Base-by-base conservation (phyloP, 1,284 basidiomycete species). In the Coniferiporia sulphurascens region DNA sequence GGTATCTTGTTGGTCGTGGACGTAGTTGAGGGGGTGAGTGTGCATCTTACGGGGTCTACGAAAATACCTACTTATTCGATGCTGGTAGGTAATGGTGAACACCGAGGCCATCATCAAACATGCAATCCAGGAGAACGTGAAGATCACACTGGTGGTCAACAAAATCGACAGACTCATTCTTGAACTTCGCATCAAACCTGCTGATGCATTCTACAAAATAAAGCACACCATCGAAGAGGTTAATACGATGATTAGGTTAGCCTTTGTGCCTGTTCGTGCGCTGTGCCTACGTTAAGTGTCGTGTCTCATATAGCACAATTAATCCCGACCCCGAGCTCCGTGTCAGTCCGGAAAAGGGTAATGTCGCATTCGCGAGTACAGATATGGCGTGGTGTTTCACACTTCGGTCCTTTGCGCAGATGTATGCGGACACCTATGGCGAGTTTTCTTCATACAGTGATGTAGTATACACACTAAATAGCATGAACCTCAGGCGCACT, bases 311-410 rank as follows among this genome's bases (percentile, higher is more conserved):
- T 27, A 96, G 93, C 65, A 82, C 85, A 43, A 91, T 97, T 68
- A 87, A 97, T 73, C 86, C 93, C 7, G 87, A 96, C 71, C 93
- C 95, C 49, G 86, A 86, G 52, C 78, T 91, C 54, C 85, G 95
- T 50, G 74, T 99, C 36, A 95, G 92, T 63, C 97, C 97, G 0
- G 97, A 99, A 72, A 84, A 85, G 48, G 97, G 96, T 48, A 99
- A 99, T 68, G 95, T 99, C 51, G 93, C 95, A 0, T 99, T 99
- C 69, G 96, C 95, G 27, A 95, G 93, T 65, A 90, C 96, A 0
- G 92, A 97, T 70, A 96, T 96, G 91, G 89, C 87, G 54, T 99
- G 95, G 92, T 96, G 93, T 72, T 99, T 99, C 72, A 98, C 97
- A 5, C 78, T 99, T 53, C 81, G 84, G 46, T 95, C 94, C 12